These are phyloP conservation scores for Gaeumannomyces sp. DNA, from an alignment of 2,329 filamentous ascomycete genomes.

Conservation along the genomic window DNA sequence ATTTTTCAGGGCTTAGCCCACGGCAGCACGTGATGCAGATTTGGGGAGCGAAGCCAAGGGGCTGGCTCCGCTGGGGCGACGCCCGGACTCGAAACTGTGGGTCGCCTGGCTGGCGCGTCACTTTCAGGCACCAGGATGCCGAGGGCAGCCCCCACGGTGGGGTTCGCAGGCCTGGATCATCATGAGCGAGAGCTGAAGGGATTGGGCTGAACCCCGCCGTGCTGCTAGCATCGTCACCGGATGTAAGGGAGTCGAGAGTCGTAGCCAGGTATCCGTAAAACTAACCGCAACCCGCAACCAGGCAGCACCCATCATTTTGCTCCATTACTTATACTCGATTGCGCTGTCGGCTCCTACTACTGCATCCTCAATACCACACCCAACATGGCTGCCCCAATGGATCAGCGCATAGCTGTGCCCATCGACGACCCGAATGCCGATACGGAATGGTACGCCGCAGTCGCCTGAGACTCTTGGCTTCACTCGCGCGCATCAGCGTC, in stretches of 20 bases:
- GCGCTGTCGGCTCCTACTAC: not conserved
- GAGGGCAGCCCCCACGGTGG: not conserved
- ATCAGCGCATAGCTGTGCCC: slow-evolving; percentile 68
- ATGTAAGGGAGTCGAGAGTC: not conserved
- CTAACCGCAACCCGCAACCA: not conserved
- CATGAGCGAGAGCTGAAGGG: not conserved
- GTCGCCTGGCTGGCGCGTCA: not conserved
- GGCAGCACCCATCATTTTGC: too few relatives aligned
- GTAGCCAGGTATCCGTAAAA: not conserved
- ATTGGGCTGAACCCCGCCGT: not conserved
- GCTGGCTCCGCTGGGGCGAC: not conserved
- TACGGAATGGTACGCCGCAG: slow-evolving; percentile 74
- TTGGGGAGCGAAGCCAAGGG: not conserved
- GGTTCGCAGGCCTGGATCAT: not conserved
- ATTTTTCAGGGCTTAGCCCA: slow-evolving; percentile 3
- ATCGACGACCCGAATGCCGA: slow-evolving; percentile 95
- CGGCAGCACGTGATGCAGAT: slow-evolving; percentile 2
- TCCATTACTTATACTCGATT: not conserved
- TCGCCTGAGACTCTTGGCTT: not conserved
- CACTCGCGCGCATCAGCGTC: too few relatives aligned
- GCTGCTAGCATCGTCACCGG: not conserved
- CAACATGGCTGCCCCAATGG: slow-evolving; percentile 54
- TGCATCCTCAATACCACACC: not conserved
- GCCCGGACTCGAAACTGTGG: not conserved
- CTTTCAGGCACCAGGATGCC: not conserved